phyloP scores from a whole-genome alignment of 768 basidiomycete species.

The Fomitopsis pulvina region DNA sequence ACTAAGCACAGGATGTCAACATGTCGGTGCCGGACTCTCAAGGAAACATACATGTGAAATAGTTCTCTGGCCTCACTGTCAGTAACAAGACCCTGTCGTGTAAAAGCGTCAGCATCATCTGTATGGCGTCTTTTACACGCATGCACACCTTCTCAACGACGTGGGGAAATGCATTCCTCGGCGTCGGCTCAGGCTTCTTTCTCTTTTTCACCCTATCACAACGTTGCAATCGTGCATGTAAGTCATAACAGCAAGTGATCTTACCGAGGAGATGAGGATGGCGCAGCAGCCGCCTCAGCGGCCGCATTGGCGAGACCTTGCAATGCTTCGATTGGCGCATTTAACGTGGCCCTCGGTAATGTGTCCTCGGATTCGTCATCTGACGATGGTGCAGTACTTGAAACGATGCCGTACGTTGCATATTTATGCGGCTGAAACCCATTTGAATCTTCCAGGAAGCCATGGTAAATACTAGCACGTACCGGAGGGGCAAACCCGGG shows the following conservation, averaged over 20 bases:
- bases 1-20: slow-evolving; percentile 33
- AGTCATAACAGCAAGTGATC: not conserved
- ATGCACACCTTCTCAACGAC: slow-evolving; percentile 73
- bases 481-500: slow-evolving; percentile 92
- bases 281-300: slow-evolving; percentile 83
- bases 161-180: slow-evolving; percentile 81
- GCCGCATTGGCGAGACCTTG: slow-evolving; percentile 94
- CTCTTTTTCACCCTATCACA: slow-evolving; percentile 68
- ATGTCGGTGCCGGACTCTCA: slow-evolving; percentile 28
- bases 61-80: slow-evolving; percentile 86
- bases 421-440: slow-evolving; percentile 73
- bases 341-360: slow-evolving; percentile 73
- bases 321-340: slow-evolving; percentile 90
- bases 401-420: slow-evolving; percentile 84
- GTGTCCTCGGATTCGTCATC: slow-evolving; percentile 92
- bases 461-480: slow-evolving; percentile 21
- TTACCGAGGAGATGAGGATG: slow-evolving; percentile 62
- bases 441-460: slow-evolving; percentile 15
- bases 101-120: not conserved
- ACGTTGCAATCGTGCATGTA: slow-evolving; percentile 1
- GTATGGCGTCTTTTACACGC: not conserved
- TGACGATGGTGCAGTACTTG: slow-evolving; percentile 76
- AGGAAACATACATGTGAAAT: slow-evolving; percentile 76
- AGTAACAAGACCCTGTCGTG: slow-evolving; percentile 67
- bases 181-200: slow-evolving; percentile 76